phyloP scores from a whole-genome alignment of 352 stramenopile genomes.

The Phytopythium aichiense region DNA sequence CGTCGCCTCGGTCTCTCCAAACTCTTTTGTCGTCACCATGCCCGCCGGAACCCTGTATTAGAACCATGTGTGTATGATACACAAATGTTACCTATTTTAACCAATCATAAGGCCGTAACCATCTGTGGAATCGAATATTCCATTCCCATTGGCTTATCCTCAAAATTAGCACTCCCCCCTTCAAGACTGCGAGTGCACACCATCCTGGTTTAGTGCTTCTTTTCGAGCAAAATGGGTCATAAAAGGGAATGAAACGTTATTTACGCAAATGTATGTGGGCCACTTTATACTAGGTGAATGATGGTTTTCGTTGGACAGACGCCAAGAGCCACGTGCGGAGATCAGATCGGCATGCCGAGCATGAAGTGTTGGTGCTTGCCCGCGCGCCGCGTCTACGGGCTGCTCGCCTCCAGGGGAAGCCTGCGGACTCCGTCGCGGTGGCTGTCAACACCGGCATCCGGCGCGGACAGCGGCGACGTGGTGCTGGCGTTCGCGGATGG shows the following conservation, averaged over 20 bases:
- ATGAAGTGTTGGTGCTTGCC: neutral
- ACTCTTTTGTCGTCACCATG: neutral
- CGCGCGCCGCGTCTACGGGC: neutral
- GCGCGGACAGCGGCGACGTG: neutral
- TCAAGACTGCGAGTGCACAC: no score
- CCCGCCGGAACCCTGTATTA: no score
- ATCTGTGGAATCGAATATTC: no score
- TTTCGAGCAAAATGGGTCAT: no score
- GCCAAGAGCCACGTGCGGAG: neutral
- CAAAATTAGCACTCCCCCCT: no score
- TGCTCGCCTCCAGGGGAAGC: no score
- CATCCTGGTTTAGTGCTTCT: neutral
- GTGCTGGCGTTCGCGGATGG: conserved; percentile 59
- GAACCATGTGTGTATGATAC: no score
- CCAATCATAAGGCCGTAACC: no score
- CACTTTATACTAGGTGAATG: neutral
- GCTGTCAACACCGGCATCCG: neutral
- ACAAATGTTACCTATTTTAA: no score
- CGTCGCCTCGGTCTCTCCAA: neutral
- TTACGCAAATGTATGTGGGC: no score
- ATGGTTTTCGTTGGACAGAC: neutral
- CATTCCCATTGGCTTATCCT: no score
- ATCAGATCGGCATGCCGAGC: neutral
- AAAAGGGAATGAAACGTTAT: neutral
- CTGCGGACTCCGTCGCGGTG: neutral